These are phyloP conservation scores for Selaginella tamariscina DNA, from an alignment of 75 land plant species.

Conservation along the genomic window DNA sequence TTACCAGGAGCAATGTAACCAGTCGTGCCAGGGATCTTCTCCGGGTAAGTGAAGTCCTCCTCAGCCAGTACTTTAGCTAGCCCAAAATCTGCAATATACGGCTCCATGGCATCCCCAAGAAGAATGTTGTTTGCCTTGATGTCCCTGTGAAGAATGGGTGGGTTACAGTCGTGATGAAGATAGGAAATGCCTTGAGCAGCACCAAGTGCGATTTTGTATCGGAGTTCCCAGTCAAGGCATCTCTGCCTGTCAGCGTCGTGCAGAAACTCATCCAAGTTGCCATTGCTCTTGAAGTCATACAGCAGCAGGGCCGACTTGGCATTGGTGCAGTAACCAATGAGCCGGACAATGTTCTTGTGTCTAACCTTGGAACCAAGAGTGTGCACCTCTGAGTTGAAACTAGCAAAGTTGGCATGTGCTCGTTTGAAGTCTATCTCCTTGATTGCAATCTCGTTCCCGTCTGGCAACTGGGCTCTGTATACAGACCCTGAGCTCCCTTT, in stretches of 20 bases:
- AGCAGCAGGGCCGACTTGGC: not conserved
- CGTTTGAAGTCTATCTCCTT: not conserved
- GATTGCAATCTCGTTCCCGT: not conserved
- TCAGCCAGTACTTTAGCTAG: not conserved
- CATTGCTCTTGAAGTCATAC: not conserved
- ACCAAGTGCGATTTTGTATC: not conserved
- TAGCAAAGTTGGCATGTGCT: not conserved
- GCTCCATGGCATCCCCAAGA: not conserved
- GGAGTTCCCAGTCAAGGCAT: not conserved
- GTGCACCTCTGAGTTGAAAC: not conserved
- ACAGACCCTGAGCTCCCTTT: not conserved
- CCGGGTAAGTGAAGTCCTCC: not conserved
- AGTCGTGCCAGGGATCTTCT: not conserved
- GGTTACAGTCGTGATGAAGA: not conserved
- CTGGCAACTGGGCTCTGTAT: not conserved
- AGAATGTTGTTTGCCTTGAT: not conserved
- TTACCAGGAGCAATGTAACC: constrained; percentile 1
- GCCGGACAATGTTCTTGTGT: not conserved
- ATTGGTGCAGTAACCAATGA: not conserved
- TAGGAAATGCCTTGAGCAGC: not conserved
- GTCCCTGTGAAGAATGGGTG: not conserved
- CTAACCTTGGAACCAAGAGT: not conserved
- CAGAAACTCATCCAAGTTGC: not conserved
- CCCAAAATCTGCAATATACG: not conserved
- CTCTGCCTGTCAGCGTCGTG: not conserved